These are phyloP conservation scores for Rhexocercosporidium sp. DNA, from an alignment of 2,329 filamentous ascomycete species.

Conservation along the genomic window DNA sequence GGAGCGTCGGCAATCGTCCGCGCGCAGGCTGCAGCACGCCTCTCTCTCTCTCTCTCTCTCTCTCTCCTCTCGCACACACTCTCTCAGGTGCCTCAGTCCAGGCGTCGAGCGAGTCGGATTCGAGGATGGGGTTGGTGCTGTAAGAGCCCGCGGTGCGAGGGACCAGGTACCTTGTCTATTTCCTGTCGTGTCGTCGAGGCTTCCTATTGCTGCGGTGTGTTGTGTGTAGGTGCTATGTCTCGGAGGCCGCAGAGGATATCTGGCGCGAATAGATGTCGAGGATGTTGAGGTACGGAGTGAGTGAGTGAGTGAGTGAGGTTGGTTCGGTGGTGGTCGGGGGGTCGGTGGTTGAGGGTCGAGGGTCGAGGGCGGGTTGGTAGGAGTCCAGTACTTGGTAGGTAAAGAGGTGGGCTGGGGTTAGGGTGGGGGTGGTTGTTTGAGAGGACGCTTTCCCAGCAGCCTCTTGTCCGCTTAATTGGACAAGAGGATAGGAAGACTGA, in stretches of 20 bases:
- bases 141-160: conserved; percentile 2
- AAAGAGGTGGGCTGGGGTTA: too few relatives aligned
- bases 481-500: too few relatives aligned
- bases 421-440: background rate
- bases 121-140: background rate
- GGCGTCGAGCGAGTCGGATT: conserved; percentile 14
- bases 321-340: background rate
- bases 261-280: conserved; percentile 12
- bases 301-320: background rate
- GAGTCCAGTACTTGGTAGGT: too few relatives aligned
- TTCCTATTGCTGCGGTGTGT: background rate
- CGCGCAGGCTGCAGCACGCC: conserved; percentile 28
- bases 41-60: too few relatives aligned
- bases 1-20: conserved; percentile 21
- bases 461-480: conserved; percentile 7
- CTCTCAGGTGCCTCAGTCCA: conserved; percentile 13
- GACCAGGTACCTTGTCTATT: background rate
- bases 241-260: conserved; percentile 9
- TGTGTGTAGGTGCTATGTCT: conserved; percentile 9
- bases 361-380: too few relatives aligned
- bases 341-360: too few relatives aligned
- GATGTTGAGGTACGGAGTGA: background rate
- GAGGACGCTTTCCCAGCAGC: background rate
- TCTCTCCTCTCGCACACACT: too few relatives aligned
- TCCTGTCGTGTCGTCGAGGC: conserved; percentile 9